Base-by-base conservation (phyloP, 306 rosid genomes). In the Vicia villosa region DNA sequence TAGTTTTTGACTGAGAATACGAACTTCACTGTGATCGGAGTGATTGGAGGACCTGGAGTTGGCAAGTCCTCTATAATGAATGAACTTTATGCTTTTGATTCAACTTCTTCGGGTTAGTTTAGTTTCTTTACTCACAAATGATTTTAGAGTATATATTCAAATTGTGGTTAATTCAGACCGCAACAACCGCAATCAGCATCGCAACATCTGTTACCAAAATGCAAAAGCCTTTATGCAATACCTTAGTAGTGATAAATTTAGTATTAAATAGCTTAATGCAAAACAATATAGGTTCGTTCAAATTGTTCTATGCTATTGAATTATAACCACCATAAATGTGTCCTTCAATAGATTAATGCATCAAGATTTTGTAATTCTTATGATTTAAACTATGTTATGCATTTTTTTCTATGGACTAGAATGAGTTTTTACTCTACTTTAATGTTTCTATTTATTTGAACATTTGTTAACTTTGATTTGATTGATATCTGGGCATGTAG, bases 1-100 rank as follows among this genome's bases (percentile, higher is more conserved):
- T 81, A 92, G 96, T 89, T 92, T 82, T 78, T 92, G 79, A 92
- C 96, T 8, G 96, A 89, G 66, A 92, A 86, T 63, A 87, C 95
- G 3, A 95, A 89, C 30, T 92, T 92, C 57, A 84, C 85, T 59
- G 98, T 87, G 61, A 81, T 92, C 54, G 98, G 98, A 24, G 91
- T 92, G 60, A 89, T 92, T 69, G 96, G 98, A 8, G 88, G 92
- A 10, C 85, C 91, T 22, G 96, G 96, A 30, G 95, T 86, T 22
- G 98, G 98, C 63, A 92, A 92, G 57, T 89, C 98, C 1, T 86
- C 87, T 40, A 86, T 92, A 20, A 79, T 89, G 97, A 92, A 92
- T 74, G 89, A 92, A 74, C 81, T 89, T 60, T 89, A 92, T 75
- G 97, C 95, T 28, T 92, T 81, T 59, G 95, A 92, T 77, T 85